Percentiles rank a stretch among this genome's conserved stretches.
Conservation (phyloP, 2,329 filamentous ascomycete genomes). For the Penicillium fuscoglaucum region DNA sequence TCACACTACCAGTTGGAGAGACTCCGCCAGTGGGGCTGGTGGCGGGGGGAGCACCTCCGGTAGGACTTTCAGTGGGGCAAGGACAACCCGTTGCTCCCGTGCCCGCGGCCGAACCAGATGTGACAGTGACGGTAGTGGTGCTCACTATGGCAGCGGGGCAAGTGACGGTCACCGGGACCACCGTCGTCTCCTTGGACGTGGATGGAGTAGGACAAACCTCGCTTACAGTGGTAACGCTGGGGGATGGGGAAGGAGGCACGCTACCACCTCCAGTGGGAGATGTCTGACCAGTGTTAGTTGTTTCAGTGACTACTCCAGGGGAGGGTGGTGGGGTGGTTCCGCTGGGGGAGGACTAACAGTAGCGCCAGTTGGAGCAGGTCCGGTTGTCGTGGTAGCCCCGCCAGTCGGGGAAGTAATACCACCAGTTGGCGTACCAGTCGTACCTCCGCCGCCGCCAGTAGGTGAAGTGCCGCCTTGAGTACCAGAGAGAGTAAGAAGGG, state of each 20-base stretch:
- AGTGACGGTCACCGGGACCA: conserved; percentile 7
- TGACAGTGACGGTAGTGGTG: conserved; percentile 7
- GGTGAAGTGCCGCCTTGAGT: background rate
- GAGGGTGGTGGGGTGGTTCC: background rate
- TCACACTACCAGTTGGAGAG: background rate
- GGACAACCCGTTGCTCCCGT: background rate
- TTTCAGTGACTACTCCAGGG: background rate
- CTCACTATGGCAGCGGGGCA: conserved; percentile 3
- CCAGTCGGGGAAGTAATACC: background rate
- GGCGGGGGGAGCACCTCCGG: background rate
- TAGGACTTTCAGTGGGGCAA: background rate
- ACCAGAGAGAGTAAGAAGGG: background rate
- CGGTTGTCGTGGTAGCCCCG: background rate
- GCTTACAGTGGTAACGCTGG: background rate
- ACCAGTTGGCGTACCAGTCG: background rate
- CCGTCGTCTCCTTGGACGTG: background rate
- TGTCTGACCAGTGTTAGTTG: background rate
- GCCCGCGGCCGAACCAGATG: background rate
- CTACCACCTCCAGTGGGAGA: background rate
- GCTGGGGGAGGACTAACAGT: background rate
- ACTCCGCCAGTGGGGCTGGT: background rate
- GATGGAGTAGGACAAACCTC: background rate
- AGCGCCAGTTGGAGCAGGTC: background rate
- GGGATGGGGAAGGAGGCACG: background rate
- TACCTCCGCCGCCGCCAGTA: background rate